These are phyloP conservation scores for Hygrophorus russula DNA, from an alignment of 768 basidiomycete genomes.

Conservation along the genomic window DNA sequence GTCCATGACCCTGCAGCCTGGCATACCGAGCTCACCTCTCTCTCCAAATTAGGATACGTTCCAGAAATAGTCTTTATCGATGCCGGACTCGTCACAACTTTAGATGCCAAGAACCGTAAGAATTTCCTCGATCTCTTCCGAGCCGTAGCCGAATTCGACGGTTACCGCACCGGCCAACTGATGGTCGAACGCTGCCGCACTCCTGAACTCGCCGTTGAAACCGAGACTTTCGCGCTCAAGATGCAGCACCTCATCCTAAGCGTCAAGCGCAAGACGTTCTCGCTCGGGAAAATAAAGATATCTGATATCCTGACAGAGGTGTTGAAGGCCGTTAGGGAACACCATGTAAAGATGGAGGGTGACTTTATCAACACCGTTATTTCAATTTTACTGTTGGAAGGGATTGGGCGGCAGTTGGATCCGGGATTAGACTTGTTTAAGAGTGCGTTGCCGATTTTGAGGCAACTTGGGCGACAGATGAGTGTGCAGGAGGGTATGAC, in stretches of 20 bases:
- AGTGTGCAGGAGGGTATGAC: constrained; percentile 50
- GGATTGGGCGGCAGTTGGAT: constrained; percentile 90
- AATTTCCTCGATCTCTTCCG: constrained; percentile 98
- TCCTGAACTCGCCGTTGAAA: constrained; percentile 82
- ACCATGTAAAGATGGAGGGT: constrained; percentile 97
- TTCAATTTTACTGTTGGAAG: constrained; percentile 85
- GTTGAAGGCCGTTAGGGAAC: constrained; percentile 70
- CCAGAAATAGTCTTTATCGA: constrained; percentile 97
- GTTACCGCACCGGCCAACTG: constrained; percentile 87
- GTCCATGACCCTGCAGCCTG: constrained; percentile 50
- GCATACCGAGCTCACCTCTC: constrained; percentile 51
- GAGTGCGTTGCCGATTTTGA: constrained; percentile 85
- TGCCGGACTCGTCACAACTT: constrained; percentile 86
- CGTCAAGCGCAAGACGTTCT: constrained; percentile 96
- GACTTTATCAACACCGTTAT: constrained; percentile 99
- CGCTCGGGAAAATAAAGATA: constrained; percentile 93
- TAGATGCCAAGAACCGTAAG: constrained; percentile 68
- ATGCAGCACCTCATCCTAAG: constrained; percentile 93
- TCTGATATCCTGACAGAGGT: constrained; percentile 89
- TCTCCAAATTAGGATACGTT: constrained; percentile 66
- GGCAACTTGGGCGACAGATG: constrained; percentile 89
- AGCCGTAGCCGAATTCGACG: constrained; percentile 93
- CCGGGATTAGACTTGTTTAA: constrained; percentile 91
- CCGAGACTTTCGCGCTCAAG: constrained; percentile 93
- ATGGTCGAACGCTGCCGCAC: constrained; percentile 94